Evolutionary conservation across 805 yeast genomes (phyloP).

Genomic region (Cyberlindnera nakhonratchasimensis): DNA sequence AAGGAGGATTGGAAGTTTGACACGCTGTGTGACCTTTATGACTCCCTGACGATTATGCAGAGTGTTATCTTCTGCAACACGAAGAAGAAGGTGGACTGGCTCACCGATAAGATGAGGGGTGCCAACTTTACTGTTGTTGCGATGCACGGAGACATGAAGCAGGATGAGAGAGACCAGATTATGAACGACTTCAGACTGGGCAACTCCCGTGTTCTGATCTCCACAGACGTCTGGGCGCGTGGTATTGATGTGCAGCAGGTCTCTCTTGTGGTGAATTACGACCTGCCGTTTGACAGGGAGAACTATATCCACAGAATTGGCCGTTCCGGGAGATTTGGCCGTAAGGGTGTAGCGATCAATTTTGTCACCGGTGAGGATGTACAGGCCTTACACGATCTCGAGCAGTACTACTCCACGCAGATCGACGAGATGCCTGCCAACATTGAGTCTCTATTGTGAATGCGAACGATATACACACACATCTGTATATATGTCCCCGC

Average conservation of each 20-base stretch:
- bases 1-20: conserved; percentile 94
- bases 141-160: conserved; percentile 97
- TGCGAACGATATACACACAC: no score
- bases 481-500: no score
- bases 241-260: conserved; percentile 99
- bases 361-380: conserved; percentile 81
- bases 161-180: conserved; percentile 88
- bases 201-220: conserved; percentile 85
- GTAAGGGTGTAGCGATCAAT: conserved; percentile 97
- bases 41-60: conserved; percentile 91
- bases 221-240: conserved; percentile 97
- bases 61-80: conserved; percentile 98
- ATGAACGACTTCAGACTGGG: conserved; percentile 97
- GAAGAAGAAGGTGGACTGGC: conserved; percentile 89
- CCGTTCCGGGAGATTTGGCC: conserved; percentile 96
- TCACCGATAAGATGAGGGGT: conserved; percentile 72
- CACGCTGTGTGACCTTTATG: conserved; percentile 91
- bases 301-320: conserved; percentile 98
- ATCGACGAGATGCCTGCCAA: conserved; percentile 78
- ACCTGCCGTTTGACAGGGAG: conserved; percentile 87
- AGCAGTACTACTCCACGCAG: conserved; percentile 68
- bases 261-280: conserved; percentile 92
- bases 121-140: conserved; percentile 89
- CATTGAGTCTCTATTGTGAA: conserved; percentile 44
- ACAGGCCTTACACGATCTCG: conserved; percentile 68